Conservation (phyloP, 2,329 filamentous ascomycete genomes). For the Penicillium sp. region DNA sequence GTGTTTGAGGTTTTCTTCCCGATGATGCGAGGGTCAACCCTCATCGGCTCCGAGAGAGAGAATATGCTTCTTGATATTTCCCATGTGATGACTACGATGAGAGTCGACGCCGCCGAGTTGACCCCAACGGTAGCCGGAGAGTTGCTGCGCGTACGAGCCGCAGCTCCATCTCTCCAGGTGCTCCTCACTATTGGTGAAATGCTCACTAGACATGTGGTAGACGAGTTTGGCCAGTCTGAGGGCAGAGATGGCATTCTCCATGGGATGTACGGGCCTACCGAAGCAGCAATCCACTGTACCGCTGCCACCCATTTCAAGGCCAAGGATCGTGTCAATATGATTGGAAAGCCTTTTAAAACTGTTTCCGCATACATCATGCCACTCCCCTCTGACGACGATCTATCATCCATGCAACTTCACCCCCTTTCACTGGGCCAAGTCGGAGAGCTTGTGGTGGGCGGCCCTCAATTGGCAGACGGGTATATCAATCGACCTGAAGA, state of each 20-base stretch:
- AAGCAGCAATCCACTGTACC: constrained; percentile 88
- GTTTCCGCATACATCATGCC: constrained; percentile 73
- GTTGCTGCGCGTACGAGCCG: constrained; percentile 64
- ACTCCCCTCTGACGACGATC: constrained; percentile 35
- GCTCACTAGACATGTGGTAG: constrained; percentile 73
- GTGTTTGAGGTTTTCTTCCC: constrained; percentile 96
- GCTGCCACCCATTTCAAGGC: constrained; percentile 62
- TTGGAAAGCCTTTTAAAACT: constrained; percentile 75
- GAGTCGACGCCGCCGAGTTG: constrained; percentile 80
- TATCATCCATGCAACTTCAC: constrained; percentile 35
- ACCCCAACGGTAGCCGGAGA: constrained; percentile 85
- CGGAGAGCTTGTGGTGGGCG: constrained; percentile 80
- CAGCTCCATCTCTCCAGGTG: constrained; percentile 65
- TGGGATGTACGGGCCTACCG: constrained; percentile 93
- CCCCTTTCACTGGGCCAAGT: constrained; percentile 64
- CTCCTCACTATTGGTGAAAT: constrained; percentile 91
- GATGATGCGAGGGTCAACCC: constrained; percentile 66
- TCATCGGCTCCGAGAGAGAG: constrained; percentile 67
- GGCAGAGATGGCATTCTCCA: constrained; percentile 65
- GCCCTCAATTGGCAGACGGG: constrained; percentile 71
- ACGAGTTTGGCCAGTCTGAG: constrained; percentile 68
- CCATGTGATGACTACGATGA: constrained; percentile 59
- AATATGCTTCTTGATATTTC: constrained; percentile 74
- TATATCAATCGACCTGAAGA: constrained; percentile 81
- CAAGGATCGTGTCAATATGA: constrained; percentile 60